Percentiles rank a stretch among this genome's conserved stretches.
Conservation (phyloP, 208 protist genomes). For the Leishmania tropica region DNA sequence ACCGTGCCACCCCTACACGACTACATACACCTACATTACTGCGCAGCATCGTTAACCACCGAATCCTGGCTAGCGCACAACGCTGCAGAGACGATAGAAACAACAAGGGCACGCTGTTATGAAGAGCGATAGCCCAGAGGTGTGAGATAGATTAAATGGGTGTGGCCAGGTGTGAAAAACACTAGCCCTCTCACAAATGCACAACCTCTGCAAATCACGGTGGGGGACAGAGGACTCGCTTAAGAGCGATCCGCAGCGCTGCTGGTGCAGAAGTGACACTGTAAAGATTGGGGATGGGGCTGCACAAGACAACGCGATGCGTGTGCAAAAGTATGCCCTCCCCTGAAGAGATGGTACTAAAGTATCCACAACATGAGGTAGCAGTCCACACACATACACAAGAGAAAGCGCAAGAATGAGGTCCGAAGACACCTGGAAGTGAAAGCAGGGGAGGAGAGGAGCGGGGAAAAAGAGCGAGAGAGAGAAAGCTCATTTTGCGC, state of each 20-base stretch:
- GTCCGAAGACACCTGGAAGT: not conserved
- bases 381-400: not conserved
- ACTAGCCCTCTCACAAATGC: not conserved
- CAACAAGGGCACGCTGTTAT: not conserved
- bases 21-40: not conserved
- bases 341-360: not conserved
- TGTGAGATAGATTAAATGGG: not conserved
- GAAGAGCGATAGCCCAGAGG: not conserved
- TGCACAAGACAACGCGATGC: not conserved
- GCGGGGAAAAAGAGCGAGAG: not conserved
- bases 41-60: constrained; percentile 2
- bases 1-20: not conserved
- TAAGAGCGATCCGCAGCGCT: not conserved
- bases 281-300: not conserved
- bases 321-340: not conserved
- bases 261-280: not conserved
- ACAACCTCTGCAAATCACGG: not conserved
- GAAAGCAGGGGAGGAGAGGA: not conserved
- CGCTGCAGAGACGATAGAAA: not conserved
- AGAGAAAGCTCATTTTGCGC: not conserved
- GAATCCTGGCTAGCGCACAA: not conserved
- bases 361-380: not conserved
- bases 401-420: not conserved
- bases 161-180: not conserved
- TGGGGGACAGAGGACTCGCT: not conserved